Percentiles rank a stretch among this genome's conserved stretches.
Conservation (phyloP, 108 stramenopile species). For the Pseudonitzschia delicatissima region DNA sequence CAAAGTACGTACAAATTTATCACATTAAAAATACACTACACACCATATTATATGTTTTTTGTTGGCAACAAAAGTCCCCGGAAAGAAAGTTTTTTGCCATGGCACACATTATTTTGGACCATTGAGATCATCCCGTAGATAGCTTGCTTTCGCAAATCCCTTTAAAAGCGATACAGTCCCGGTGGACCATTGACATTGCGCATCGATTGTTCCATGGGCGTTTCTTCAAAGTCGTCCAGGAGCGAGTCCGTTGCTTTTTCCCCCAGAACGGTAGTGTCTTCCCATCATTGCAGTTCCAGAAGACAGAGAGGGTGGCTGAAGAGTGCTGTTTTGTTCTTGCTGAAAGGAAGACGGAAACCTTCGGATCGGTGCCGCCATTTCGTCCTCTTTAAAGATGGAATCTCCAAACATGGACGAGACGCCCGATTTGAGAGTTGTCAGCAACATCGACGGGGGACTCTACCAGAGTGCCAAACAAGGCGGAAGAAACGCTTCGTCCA, state of each 20-base stretch:
- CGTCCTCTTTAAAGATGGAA: no score
- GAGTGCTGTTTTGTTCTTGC: slow-evolving; percentile 2
- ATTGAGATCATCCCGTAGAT: no score
- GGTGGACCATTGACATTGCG: slow-evolving; percentile 12
- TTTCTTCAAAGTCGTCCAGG: slow-evolving; percentile 45
- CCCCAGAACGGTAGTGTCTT: not conserved
- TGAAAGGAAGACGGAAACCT: not conserved
- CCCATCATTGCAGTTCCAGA: not conserved
- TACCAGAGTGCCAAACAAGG: slow-evolving; percentile 26
- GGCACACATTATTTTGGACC: no score
- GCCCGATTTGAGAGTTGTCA: slow-evolving; percentile 25
- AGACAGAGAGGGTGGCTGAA: not conserved
- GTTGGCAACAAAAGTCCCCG: no score
- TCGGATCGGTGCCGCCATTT: not conserved
- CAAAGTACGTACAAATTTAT: no score
- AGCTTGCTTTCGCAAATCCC: not conserved
- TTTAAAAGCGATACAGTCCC: not conserved
- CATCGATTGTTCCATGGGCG: slow-evolving; percentile 30
- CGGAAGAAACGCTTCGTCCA: slow-evolving; percentile 16
- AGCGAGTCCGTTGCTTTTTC: slow-evolving; percentile 14
- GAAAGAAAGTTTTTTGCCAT: no score
- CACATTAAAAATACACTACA: no score
- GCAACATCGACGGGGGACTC: slow-evolving; percentile 25
- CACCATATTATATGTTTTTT: no score
- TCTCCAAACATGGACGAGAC: slow-evolving; percentile 23